phyloP scores from a whole-genome alignment of 2,329 filamentous ascomycete species.

The Arthrobotrys pseudoclavata region DNA sequence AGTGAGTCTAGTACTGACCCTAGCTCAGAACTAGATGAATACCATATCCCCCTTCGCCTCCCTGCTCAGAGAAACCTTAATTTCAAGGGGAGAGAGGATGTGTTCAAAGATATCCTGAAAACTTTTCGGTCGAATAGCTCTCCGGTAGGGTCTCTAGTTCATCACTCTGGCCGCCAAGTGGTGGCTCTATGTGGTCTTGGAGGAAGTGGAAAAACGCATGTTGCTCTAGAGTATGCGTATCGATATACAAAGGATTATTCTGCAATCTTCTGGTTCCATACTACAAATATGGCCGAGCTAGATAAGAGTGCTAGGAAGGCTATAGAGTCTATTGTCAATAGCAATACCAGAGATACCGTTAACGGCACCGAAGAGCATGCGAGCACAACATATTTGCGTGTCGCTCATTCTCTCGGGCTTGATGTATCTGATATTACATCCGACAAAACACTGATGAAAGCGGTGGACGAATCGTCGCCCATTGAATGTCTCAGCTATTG shows the following conservation, averaged over 20 bases:
- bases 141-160: background rate
- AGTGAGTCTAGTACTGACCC: background rate
- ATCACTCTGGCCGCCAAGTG: no score
- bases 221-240: no score
- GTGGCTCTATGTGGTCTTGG: no score
- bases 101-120: background rate
- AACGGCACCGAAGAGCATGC: background rate
- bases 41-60: background rate
- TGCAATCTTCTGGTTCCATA: no score
- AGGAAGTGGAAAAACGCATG: no score
- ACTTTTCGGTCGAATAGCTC: background rate
- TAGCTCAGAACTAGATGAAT: background rate
- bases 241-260: no score
- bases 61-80: background rate
- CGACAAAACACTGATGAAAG: slow-evolving; percentile 19
- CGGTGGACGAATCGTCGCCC: background rate
- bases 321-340: background rate
- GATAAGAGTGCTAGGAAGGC: slow-evolving; percentile 1
- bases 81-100: slow-evolving; percentile 9
- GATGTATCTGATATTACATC: background rate
- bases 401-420: slow-evolving; percentile 6
- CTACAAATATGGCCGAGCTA: background rate
- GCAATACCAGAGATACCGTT: background rate
- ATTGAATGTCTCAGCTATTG: slow-evolving; percentile 17
- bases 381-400: background rate